These are phyloP conservation scores for Sugiyamaella smithiae DNA, from an alignment of 805 yeast species.

Conservation along the genomic window DNA sequence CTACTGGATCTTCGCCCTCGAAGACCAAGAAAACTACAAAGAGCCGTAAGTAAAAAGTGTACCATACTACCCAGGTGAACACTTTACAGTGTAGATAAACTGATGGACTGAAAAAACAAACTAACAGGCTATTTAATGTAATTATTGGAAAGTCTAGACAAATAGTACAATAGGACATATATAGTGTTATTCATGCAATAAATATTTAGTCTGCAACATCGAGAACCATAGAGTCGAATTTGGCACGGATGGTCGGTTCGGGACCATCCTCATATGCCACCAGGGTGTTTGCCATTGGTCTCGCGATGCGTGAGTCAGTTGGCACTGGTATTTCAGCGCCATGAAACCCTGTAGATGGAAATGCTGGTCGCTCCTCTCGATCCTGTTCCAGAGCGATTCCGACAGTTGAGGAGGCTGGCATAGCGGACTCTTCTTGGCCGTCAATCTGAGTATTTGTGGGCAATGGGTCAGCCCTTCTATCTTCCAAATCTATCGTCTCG, in stretches of 20 bases:
- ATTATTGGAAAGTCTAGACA: no score
- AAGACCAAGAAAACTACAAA: slow-evolving; percentile 6
- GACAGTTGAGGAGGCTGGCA: neutral
- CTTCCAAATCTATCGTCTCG: no score
- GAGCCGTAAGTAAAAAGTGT: slow-evolving; percentile 5
- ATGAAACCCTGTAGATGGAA: neutral
- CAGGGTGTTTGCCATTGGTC: slow-evolving; percentile 9
- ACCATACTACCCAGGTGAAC: no score
- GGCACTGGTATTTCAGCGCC: neutral
- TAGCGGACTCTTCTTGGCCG: neutral
- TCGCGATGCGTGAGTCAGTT: neutral
- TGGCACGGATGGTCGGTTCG: slow-evolving; percentile 6
- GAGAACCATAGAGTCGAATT: slow-evolving; percentile 19
- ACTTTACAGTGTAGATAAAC: no score
- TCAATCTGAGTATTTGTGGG: neutral
- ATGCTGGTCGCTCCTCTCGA: neutral
- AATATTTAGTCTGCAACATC: slow-evolving; percentile 9
- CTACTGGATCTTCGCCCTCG: neutral
- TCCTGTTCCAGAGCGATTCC: neutral
- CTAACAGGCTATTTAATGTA: no score
- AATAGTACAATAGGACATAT: no score
- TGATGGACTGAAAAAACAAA: no score
- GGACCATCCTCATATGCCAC: slow-evolving; percentile 12
- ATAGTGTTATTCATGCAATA: no score
- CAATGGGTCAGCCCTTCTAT: no score